Evolutionary conservation across 345 rosid genomes (phyloP), one percentile per base, ranked within the genome.

Genomic region (Moricandia arvensis): DNA sequence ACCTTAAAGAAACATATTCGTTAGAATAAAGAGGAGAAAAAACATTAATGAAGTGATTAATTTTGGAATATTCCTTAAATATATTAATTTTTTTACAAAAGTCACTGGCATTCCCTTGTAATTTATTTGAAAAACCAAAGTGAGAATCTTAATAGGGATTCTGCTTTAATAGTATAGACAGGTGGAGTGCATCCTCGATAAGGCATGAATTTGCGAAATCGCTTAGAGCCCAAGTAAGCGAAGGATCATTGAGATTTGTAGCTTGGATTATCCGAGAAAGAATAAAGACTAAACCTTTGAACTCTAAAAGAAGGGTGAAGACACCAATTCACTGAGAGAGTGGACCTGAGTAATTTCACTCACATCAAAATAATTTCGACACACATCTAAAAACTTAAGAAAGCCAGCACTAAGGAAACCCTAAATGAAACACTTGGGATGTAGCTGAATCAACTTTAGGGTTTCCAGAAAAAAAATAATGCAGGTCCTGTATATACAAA

Each of bases 181-280:
- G 62, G 51, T 79, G 27, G 87, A 85, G 82, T 29, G 91, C 91
- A 80, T 79, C 33, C 0, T 75, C 83, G 83, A 87, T 73, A 0
- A 80, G 76, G 13, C 91, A 86, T 0, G 85, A 82, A 61, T 79
- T 81, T 10, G 73, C 81, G 0, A 78, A 53, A 2, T 8, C 59
- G 1, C 10, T n/a, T 4, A 86, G 80, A 35, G 82, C 68, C 10
- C 83, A 78, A 4, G 80, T 80, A 62, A 80, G 74, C 1, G 30
- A 38, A 41, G 80, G 71, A 66, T 63, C 70, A 17, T 75, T 59
- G 3, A 76, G 66, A 26, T 73, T 4, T 68, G 43, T 37, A 37
- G 43, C 11, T 37, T 77, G 0, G 57, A 8, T 43, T 37, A 8
- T 8, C 43, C 12, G 2, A 2, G 12, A 37, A 37, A 9, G 43